Evolutionary conservation across 331 rosid genomes (phyloP), one percentile per base, ranked within the genome.

Genomic region (Quercus tomentella): DNA sequence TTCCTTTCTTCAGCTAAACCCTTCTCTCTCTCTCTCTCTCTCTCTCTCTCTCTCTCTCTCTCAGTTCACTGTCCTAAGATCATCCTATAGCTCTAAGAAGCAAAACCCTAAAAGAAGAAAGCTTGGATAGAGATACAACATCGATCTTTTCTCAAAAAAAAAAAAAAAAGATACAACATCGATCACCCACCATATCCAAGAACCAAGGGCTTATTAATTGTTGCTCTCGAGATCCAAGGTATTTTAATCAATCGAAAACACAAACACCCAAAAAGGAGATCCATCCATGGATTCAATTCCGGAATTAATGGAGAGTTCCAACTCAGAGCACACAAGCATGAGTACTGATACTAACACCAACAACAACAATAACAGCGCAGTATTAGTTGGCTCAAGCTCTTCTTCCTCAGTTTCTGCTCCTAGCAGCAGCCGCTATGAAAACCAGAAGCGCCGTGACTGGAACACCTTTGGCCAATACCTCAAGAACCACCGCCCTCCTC

Each of bases 401-500:
- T 84, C 96, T 15, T 85, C 94, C 4, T 80, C 94, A 20, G 79
- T 84, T 10, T 76, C 89, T 0, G 25, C 87, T 2, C 79, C 62
- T 30, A 79, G 87, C 21, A 89, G 88, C 55, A 92, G 97, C 88
- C 95, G 99, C 45, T 96, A 96, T 35, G 99, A 96, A 85, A 96
- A 96, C 83, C 99, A 96, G 63, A 96, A 96, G 82, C 93, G 99
- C 65, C 87, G 99, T 7, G 99, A 96, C 88, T 96, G 98, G 99
- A 93, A 96, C 88, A 91, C 99, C 75, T 96, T 96, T 80, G 95
- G 97, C 2, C 98, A 93, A 77, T 96, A 93, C 85, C 97, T 96
- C 58, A 96, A 88, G 81, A 96, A 96, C 58, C 99, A 93, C 87
- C 86, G 99, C 0, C 99, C 99, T 5, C 99, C 99, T 43, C 94